Base-by-base conservation (phyloP, 495 filamentous ascomycete genomes). In the Trichoderma virens region DNA sequence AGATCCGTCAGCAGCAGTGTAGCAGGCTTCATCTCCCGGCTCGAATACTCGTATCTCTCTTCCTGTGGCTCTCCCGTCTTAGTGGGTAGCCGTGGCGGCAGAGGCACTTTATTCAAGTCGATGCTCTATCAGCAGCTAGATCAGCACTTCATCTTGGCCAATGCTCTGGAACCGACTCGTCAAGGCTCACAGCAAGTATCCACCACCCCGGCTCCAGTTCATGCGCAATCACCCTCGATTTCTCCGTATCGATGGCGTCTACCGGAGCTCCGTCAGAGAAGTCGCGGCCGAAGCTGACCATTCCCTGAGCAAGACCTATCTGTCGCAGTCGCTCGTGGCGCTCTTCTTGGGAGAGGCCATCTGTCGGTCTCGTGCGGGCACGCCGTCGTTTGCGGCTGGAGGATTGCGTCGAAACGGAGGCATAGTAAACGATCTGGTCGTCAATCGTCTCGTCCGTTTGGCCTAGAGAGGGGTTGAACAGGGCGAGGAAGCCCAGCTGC, bases 231-330 rank as follows among this genome's bases (percentile, higher is more conserved):
- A 97, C 88, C 20, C 93, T 81, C 5, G 86, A 85, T 76, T 89
- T 92, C 67, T 96, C 90, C 0, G 94, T 99, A 71, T 98, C 95
- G 67, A 98, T 85, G 31, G 86, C 88, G 67, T 95, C 90, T 18
- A 98, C 79, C 18, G 90, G 72, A 65, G 87, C 79, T 35, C 86
- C 90, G 65, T 83, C 82, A 6, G 92, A 90, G 72, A 98, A 98
- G 66, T 87, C 89, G 67, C 88, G 90, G 67, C 90, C 89, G 76
- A 99, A 98, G 74, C 88, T 89, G 65, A 97, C 91, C 86, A 98
- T 96, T 62, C 92, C 94, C 79, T 99, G 94, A 62, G 94, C 95
- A 67, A 98, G 83, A n/a, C 94, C 94, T 73, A 98, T 90, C 77
- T 96, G 91, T 66, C 95, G 84, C 70, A 98, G 75, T 67, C 83